Evolutionary conservation across 2,329 filamentous ascomycete genomes (phyloP).

Genomic region (Hirsutella rhossiliensis): DNA sequence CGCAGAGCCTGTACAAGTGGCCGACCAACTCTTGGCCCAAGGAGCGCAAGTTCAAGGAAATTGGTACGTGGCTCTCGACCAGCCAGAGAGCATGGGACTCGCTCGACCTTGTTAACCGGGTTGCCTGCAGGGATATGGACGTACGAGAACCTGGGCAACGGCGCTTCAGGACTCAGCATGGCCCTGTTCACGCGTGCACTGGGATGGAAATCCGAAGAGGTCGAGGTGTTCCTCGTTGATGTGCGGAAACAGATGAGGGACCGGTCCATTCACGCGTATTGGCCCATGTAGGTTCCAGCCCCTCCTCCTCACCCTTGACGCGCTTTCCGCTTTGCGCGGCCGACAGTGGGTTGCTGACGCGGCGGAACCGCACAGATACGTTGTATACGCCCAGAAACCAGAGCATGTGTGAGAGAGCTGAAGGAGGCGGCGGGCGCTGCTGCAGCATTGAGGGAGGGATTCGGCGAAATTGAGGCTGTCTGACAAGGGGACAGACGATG

Average conservation of each 20-base stretch:
- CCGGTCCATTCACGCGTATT: conserved; percentile 22
- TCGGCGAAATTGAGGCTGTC: too few species aligned
- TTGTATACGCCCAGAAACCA: conserved; percentile 5
- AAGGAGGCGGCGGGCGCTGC: not conserved
- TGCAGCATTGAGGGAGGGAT: too few species aligned
- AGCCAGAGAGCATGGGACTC: too few species aligned
- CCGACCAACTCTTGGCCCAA: conserved; percentile 40
- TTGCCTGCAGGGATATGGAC: conserved; percentile 22
- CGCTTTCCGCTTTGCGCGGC: too few species aligned
- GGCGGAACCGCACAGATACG: not conserved
- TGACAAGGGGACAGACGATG: too few species aligned
- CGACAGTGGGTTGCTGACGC: not conserved
- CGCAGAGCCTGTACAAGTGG: conserved; percentile 33
- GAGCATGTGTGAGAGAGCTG: not conserved
- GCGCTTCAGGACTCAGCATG: conserved; percentile 23
- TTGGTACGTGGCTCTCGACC: conserved; percentile 22
- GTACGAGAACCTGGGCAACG: conserved; percentile 19
- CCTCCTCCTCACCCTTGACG: not conserved
- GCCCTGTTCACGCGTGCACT: conserved; percentile 23
- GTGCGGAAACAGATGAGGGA: conserved; percentile 22
- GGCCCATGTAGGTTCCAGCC: conserved; percentile 20
- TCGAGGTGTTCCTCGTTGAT: conserved; percentile 19
- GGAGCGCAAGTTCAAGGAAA: conserved; percentile 36
- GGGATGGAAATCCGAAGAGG: conserved; percentile 21
- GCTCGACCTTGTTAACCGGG: too few species aligned